Evolutionary conservation across 2,329 filamentous ascomycete species (phyloP).

Genomic region (Ascochyta clinopodiicola): DNA sequence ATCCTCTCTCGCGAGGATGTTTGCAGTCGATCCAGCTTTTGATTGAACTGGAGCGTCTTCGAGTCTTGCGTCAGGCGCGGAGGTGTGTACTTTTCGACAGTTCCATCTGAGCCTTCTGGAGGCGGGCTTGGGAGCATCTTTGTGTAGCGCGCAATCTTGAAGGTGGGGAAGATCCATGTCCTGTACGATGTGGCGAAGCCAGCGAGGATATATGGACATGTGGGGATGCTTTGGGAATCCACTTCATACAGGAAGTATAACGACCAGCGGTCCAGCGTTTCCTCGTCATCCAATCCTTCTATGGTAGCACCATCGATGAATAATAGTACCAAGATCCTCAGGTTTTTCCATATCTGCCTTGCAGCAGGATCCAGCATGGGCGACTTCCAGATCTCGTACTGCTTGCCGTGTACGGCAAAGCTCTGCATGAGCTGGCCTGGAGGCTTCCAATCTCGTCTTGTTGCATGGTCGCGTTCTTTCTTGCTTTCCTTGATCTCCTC

Average conservation of each 20-base stretch:
- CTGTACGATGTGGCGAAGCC: constrained; percentile 92
- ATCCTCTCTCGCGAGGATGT: constrained; percentile 82
- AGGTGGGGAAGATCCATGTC: constrained; percentile 70
- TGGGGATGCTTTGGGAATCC: constrained; percentile 35
- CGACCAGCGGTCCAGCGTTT: constrained; percentile 82
- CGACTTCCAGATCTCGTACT: constrained; percentile 86
- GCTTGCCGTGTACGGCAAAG: constrained; percentile 66
- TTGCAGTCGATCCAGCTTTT: constrained; percentile 57
- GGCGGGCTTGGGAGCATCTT: constrained; percentile 43
- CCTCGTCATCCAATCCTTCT: constrained; percentile 73
- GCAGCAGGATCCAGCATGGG: constrained; percentile 73
- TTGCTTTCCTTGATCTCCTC: constrained; percentile 54
- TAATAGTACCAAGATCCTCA: constrained; percentile 82
- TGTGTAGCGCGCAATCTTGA: constrained; percentile 49
- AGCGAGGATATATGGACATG: constrained; percentile 72
- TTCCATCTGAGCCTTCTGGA: constrained; percentile 35
- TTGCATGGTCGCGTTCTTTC: constrained; percentile 20
- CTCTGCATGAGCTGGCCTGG: constrained; percentile 75
- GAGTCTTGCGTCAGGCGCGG: constrained; percentile 37
- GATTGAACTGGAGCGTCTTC: constrained; percentile 38
- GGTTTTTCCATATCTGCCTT: constrained; percentile 74
- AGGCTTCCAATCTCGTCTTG: constrained; percentile 63
- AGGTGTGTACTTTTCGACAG: constrained; percentile 50
- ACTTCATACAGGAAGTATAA: constrained; percentile 74
- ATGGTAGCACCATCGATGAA: constrained; percentile 93